phyloP scores from a whole-genome alignment of 1,139 yeast genomes.

The Petasospora fabianii region DNA sequence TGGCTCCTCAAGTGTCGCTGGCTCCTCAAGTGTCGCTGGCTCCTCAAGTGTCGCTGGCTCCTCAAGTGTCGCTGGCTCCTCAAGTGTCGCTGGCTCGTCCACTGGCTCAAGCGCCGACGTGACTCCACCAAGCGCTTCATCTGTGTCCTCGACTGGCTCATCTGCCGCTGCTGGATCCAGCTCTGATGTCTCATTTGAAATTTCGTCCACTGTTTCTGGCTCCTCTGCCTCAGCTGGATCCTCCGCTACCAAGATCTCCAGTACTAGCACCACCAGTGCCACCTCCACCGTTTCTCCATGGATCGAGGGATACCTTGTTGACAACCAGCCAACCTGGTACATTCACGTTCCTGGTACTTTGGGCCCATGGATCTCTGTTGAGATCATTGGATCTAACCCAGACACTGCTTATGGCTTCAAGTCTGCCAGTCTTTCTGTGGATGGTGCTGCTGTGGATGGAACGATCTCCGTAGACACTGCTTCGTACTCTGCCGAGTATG shows the following conservation, averaged over 20 bases:
- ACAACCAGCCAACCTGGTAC: constrained; percentile 8
- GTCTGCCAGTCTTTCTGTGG: background rate
- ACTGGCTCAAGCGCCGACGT: too few species aligned
- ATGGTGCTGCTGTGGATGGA: background rate
- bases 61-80: too few species aligned
- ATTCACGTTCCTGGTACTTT: constrained; percentile 5
- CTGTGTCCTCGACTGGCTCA: background rate
- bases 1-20: background rate
- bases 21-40: too few species aligned
- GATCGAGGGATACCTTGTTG: constrained; percentile 1
- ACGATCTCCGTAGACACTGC: background rate
- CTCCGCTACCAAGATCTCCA: background rate
- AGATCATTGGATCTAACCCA: background rate
- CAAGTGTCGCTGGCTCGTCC: too few species aligned
- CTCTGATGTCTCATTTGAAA: too few species aligned
- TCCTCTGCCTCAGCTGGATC: constrained; percentile 1
- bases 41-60: too few species aligned
- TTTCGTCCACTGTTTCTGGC: background rate
- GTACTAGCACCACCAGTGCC: background rate
- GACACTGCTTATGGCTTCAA: background rate
- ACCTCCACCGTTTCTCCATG: background rate
- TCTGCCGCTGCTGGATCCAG: background rate
- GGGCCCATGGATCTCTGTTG: constrained; percentile 8
- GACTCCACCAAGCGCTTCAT: too few species aligned
- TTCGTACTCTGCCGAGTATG: background rate